Conservation (phyloP, 768 basidiomycete genomes). For the Tylopilus felleus region DNA sequence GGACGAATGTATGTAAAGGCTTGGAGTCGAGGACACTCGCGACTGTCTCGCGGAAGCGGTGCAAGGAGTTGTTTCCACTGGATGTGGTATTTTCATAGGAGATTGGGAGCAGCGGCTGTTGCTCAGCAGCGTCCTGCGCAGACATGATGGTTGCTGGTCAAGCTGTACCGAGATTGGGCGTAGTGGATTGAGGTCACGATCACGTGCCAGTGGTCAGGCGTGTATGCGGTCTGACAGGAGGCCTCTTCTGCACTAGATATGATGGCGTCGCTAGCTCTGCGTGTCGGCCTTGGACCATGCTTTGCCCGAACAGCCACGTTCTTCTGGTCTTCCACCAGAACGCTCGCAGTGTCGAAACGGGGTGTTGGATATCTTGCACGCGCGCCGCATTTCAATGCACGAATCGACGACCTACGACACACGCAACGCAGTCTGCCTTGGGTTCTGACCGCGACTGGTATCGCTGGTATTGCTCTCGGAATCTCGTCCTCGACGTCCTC, state of each 20-base stretch:
- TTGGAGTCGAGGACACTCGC: constrained; percentile 51
- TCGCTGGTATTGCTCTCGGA: constrained; percentile 46
- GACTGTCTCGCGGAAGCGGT: constrained; percentile 32
- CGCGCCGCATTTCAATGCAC: neutral
- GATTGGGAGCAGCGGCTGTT: constrained; percentile 43
- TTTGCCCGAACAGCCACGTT: constrained; percentile 2
- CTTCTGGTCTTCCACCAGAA: neutral
- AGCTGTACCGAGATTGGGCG: constrained; percentile 8
- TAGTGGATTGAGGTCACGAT: constrained; percentile 17
- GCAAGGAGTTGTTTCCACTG: constrained; percentile 5
- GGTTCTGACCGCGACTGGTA: constrained; percentile 30
- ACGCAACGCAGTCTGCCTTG: constrained; percentile 9
- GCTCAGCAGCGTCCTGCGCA: constrained; percentile 42
- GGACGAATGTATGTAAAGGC: constrained; percentile 52
- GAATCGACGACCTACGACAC: constrained; percentile 1
- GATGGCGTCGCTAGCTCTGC: constrained; percentile 16
- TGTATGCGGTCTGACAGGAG: neutral
- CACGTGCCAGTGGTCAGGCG: constrained; percentile 13
- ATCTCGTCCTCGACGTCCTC: constrained; percentile 36
- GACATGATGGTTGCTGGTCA: constrained; percentile 31
- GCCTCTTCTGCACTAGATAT: neutral
- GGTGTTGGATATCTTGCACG: neutral
- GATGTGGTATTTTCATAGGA: constrained; percentile 16
- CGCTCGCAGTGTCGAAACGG: constrained; percentile 4
- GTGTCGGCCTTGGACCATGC: constrained; percentile 18